Evolutionary conservation across 495 filamentous ascomycete genomes (phyloP), one percentile per base, ranked within the genome.

Genomic region (Trichoderma erinaceum): DNA sequence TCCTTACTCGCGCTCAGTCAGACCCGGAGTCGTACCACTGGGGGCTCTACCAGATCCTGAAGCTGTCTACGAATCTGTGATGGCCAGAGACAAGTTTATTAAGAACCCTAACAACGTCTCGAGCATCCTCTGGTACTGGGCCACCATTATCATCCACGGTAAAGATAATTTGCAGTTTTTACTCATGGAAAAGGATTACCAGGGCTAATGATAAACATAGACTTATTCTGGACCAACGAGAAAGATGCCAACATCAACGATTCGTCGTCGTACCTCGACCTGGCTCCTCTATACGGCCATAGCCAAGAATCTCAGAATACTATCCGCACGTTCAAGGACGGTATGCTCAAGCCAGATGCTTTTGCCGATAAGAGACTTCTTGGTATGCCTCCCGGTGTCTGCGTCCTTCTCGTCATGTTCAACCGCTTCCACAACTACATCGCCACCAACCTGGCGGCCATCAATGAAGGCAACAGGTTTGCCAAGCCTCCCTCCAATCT

Each of bases 61-160:
- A 21, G 82, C 89, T 4, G 81, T 97, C 32, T 97, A 93, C 69
- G 93, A 97, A 73, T 85, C 86, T 27, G 74, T 83, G 67, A 83
- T 83, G 81, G 81, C 79, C 74, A 75, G 80, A 15, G 77, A 73
- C 18, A 72, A 79, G 66, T 83, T 79, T 72, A 75, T 76, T 65
- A 77, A 78, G 66, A 80, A 83, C 64, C 80, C 81, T 11, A 93
- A 90, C 72, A 90, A 90, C 70, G 88, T 96, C 23, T 96, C 92
- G 1, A 94, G 90, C 72, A 83, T 96, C 67, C 79, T 97, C 15
- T 97, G 93, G 82, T 93, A 97, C 71, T 85, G 93, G 74, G 93
- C 92, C 8, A 90, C 88, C 18, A 91, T 96, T 67, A 93, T 97
- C 69, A 96, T 95, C 72, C 93, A 97, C 70, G 90, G 80, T 75